Percentiles rank a stretch among this genome's conserved stretches.
Evolutionary conservation across 169 alveolate species (phyloP).

Genomic region (Ichthyophthirius multifiliis): DNA sequence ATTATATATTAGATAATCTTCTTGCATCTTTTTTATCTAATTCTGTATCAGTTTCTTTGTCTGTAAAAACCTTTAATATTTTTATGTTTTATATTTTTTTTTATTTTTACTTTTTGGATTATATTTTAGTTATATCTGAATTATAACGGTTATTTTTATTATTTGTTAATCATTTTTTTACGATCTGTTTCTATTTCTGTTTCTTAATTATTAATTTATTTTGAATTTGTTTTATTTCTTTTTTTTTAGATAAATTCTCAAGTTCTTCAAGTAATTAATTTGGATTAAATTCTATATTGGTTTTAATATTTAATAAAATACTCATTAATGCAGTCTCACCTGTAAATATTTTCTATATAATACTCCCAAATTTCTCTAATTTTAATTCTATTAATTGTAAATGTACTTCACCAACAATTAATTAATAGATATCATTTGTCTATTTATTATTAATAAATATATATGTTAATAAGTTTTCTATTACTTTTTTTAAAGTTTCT

Average conservation of each 20-base stretch:
- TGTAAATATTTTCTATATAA: conserved; percentile 9
- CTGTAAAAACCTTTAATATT: conserved; percentile 11
- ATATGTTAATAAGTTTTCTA: conserved; percentile 11
- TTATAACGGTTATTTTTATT: background rate
- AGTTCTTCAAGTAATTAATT: conserved; percentile 15
- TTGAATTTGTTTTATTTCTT: too few relatives aligned
- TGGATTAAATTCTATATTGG: conserved; percentile 20
- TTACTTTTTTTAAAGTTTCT: conserved; percentile 18
- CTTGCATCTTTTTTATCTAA: conserved; percentile 27
- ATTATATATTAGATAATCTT: background rate
- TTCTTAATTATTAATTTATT: background rate
- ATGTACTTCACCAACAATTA: too few relatives aligned
- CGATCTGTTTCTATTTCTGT: background rate
- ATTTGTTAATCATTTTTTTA: background rate
- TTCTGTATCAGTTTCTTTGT: conserved; percentile 23
- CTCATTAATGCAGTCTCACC: conserved; percentile 15
- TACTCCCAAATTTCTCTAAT: too few relatives aligned
- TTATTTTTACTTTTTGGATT: background rate
- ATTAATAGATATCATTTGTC: too few relatives aligned
- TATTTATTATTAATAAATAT: conserved; percentile 8
- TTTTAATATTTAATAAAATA: conserved; percentile 13
- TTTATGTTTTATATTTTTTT: background rate
- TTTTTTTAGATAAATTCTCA: background rate
- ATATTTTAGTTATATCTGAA: background rate
- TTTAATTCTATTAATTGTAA: conserved; percentile 1